Base-by-base conservation (phyloP, 176 grass and related monocot genomes). In the Musa itinerans region DNA sequence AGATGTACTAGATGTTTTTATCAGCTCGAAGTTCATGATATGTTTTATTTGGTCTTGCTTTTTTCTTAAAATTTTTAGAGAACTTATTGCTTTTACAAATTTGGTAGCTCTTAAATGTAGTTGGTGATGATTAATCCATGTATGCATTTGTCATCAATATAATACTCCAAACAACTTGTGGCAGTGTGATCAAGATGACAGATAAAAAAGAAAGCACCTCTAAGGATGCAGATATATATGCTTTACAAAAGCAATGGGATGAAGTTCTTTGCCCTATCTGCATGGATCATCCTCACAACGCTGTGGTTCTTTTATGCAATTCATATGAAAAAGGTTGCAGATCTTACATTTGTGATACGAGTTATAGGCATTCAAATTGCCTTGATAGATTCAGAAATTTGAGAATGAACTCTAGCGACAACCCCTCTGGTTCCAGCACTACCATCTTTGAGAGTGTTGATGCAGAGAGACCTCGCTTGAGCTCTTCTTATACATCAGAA, bases 351-450 rank as follows among this genome's bases (percentile, higher is more conserved):
- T 74, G 72, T 29, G 72, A 74, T 43, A 74, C 72, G 34, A 74
- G 72, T 43, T 74, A 74, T 15, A 57, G 72, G 53, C 72, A 74
- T 74, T 74, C 72, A 74, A 74, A 74, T 74, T 74, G 72, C 20
- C 72, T 74, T 25, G 72, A 74, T 17, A 54, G 72, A 57, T 74
- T 74, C 53, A 74, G 72, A 27, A 74, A 74, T 29, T 29, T 58
- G 54, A 74, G 53, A 19, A 27, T 74, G 72, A 34, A 57, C 53
- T 74, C 72, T 74, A 51, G 22, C 27, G 72, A 74, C 17, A 34
- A 34, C 16, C 53, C 72, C 11, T 74, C 72, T 57, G 24, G 54
- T 74, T 74, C 72, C 9, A 2, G 27, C 16, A 43, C 72, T 25
- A 19, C 72, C 24, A 58, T 43, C 53, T 11, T 24, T 74, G 72